These are phyloP conservation scores for Aspergillus steynii DNA, from an alignment of 495 filamentous ascomycete genomes.

Conservation along the genomic window DNA sequence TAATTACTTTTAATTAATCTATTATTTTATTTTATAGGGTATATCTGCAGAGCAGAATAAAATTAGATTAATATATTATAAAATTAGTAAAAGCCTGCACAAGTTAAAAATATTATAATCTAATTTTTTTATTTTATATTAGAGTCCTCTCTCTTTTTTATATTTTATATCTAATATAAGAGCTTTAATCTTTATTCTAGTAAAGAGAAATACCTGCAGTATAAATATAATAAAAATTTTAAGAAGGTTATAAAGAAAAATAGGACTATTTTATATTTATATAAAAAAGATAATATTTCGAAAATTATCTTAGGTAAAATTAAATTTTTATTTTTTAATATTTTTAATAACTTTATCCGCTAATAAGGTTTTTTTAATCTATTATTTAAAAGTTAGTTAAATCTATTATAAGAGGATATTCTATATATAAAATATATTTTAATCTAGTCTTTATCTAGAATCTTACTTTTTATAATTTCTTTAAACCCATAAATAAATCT, in stretches of 20 bases:
- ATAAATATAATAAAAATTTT: constrained; percentile 22
- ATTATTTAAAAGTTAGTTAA: constrained; percentile 6
- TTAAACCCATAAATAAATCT: constrained; percentile 11
- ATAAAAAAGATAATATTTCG: constrained; percentile 17
- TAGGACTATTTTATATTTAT: constrained; percentile 17
- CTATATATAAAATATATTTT: constrained; percentile 9
- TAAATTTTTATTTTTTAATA: constrained; percentile 18
- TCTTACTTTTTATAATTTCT: constrained; percentile 10
- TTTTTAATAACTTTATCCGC: constrained; percentile 17
- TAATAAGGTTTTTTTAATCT: constrained; percentile 9
- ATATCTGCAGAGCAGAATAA: constrained; percentile 14
- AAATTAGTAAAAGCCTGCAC: neutral
- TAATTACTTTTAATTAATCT: neutral
- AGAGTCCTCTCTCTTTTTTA: constrained; percentile 17
- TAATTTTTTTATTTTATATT: constrained; percentile 18
- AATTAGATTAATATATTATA: constrained; percentile 17
- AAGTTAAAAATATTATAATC: constrained; percentile 1
- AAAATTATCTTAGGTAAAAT: constrained; percentile 25
- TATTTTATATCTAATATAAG: constrained; percentile 21
- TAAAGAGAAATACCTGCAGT: constrained; percentile 27
- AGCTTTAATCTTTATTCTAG: constrained; percentile 24
- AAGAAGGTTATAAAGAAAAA: constrained; percentile 20
- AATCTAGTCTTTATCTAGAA: neutral
- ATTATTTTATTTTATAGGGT: neutral
- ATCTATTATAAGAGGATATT: constrained; percentile 3